phyloP scores from a whole-genome alignment of 2,329 filamentous ascomycete genomes.

The Albifimbria verrucaria region DNA sequence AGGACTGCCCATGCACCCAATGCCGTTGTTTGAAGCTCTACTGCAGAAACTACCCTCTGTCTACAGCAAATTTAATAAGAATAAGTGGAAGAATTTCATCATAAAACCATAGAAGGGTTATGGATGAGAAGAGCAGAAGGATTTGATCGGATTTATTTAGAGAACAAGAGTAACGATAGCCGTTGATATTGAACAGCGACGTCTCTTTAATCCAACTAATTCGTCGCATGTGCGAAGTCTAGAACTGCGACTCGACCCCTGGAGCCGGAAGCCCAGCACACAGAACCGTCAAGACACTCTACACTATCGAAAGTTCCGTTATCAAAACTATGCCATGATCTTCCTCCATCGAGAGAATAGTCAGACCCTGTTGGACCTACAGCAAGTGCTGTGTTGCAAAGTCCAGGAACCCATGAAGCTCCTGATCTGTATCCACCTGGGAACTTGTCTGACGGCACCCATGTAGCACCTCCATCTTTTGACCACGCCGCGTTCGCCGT shows the following conservation, averaged over 20 bases:
- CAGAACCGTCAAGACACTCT: conserved; percentile 19
- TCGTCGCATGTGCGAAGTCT: background rate
- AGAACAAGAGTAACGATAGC: too few species aligned
- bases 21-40: too few species aligned
- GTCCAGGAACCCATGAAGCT: conserved; percentile 22
- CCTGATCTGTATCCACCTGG: conserved; percentile 30
- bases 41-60: too few species aligned
- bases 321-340: conserved; percentile 24
- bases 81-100: too few species aligned
- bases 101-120: too few species aligned
- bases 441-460: conserved; percentile 18
- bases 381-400: conserved; percentile 21
- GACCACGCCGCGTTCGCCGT: conserved; percentile 25
- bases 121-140: too few species aligned
- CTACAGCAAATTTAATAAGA: too few species aligned
- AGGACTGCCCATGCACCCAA: too few species aligned
- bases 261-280: conserved; percentile 29
- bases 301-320: conserved; percentile 28
- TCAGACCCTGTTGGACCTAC: conserved; percentile 30
- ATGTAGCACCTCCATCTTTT: conserved; percentile 24
- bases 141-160: too few species aligned
- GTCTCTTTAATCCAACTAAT: background rate
- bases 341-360: conserved; percentile 23
- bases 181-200: too few species aligned
- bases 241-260: background rate